Evolutionary conservation across 83 land plant species (phyloP).

Genomic region (Diphasiastrum complanatum): DNA sequence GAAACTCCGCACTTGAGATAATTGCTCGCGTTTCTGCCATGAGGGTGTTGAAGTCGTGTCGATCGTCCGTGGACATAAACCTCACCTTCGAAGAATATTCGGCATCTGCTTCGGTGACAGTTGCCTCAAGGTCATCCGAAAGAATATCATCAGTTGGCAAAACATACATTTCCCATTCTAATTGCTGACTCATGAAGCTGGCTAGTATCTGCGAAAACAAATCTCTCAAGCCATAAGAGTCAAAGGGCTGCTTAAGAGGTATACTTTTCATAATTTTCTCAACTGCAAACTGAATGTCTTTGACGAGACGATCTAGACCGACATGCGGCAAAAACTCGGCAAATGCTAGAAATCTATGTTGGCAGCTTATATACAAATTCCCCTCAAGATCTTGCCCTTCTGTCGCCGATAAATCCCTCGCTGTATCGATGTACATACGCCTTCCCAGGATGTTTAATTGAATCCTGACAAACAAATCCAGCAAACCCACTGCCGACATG

Average conservation of each 20-base stretch:
- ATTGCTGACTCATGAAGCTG: background rate
- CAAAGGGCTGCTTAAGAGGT: background rate
- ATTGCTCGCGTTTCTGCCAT: background rate
- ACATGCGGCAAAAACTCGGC: background rate
- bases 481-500: background rate
- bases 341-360: background rate
- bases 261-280: background rate
- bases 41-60: background rate
- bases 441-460: background rate
- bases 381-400: too few species aligned
- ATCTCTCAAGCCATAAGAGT: background rate
- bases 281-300: background rate
- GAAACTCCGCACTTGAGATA: background rate
- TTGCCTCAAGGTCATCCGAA: background rate
- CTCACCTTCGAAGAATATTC: background rate
- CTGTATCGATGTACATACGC: background rate
- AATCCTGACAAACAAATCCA: background rate
- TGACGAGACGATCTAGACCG: background rate
- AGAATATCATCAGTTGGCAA: background rate
- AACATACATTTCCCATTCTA: slow-evolving; percentile 1
- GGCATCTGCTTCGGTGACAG: background rate
- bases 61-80: background rate
- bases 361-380: background rate
- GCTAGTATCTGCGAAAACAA: background rate
- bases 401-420: background rate